Evolutionary conservation across 371 early-diverging fungal genomes (phyloP).

Genomic region (Funneliformis caledonium): DNA sequence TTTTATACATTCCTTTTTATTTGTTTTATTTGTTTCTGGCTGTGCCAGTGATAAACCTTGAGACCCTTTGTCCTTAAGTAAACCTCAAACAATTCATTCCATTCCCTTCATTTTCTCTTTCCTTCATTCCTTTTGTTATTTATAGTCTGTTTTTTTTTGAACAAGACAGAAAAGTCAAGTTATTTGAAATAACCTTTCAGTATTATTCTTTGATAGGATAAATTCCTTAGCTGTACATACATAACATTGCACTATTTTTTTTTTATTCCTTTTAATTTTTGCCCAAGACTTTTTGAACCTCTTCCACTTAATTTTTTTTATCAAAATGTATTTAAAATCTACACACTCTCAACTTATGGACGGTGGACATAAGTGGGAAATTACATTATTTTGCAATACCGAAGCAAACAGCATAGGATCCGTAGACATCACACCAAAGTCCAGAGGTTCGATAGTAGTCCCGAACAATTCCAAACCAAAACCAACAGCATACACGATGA

Average conservation of each 20-base stretch:
- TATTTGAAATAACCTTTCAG: not conserved
- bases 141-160: not conserved
- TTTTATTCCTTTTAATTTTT: not conserved
- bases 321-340: conserved; percentile 39
- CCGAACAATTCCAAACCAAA: conserved; percentile 37
- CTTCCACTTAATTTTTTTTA: not conserved
- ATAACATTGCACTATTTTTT: not conserved
- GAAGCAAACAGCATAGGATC: conserved; percentile 33
- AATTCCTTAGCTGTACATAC: not conserved
- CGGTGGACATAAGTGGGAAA: conserved; percentile 40
- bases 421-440: conserved; percentile 30
- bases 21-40: not conserved
- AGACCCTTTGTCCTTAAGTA: not conserved
- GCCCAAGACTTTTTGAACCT: not conserved
- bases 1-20: not conserved
- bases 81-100: not conserved
- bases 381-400: conserved; percentile 34
- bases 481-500: conserved; percentile 39
- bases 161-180: too few species aligned
- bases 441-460: conserved; percentile 15
- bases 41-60: not conserved
- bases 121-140: not conserved
- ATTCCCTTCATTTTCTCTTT: not conserved
- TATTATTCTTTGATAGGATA: not conserved
- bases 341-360: conserved; percentile 27